Conservation (phyloP, 2,329 filamentous ascomycete genomes). For the Bipolaris cookei region DNA sequence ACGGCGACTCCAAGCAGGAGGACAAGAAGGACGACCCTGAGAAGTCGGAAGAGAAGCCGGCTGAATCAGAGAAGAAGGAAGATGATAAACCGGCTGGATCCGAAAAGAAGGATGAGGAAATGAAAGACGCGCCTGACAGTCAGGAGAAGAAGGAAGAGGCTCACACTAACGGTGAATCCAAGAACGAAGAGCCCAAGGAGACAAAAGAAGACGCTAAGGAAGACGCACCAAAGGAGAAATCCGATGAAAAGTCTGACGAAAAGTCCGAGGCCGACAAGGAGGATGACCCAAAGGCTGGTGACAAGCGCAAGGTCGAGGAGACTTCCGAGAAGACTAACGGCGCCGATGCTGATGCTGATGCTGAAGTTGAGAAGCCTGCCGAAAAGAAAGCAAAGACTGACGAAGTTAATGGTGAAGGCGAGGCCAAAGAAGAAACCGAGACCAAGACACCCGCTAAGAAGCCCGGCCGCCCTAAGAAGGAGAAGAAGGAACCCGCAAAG, state of each 20-base stretch:
- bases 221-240: slow-evolving; percentile 26
- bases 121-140: slow-evolving; percentile 26
- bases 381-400: slow-evolving; percentile 39
- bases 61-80: slow-evolving; percentile 33
- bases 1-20: slow-evolving; percentile 47
- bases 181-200: slow-evolving; percentile 39
- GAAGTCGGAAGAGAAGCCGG: slow-evolving; percentile 47
- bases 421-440: slow-evolving; percentile 38
- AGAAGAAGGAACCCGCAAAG: slow-evolving; percentile 50
- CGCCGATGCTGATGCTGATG: slow-evolving; percentile 7
- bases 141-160: slow-evolving; percentile 33
- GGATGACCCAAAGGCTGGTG: slow-evolving; percentile 37
- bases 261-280: slow-evolving; percentile 5
- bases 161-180: slow-evolving; percentile 32
- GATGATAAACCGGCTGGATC: slow-evolving; percentile 41
- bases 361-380: slow-evolving; percentile 11
- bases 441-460: slow-evolving; percentile 39
- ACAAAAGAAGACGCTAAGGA: slow-evolving; percentile 25
- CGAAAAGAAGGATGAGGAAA: slow-evolving; percentile 41
- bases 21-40: slow-evolving; percentile 38
- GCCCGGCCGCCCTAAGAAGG: slow-evolving; percentile 51
- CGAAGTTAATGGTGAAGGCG: slow-evolving; percentile 33
- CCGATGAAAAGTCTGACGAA: background rate
- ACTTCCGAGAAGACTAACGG: slow-evolving; percentile 31
- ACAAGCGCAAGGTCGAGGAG: slow-evolving; percentile 45